phyloP scores from a whole-genome alignment of 257 asterid genomes.

The Penstemon davidsonii region DNA sequence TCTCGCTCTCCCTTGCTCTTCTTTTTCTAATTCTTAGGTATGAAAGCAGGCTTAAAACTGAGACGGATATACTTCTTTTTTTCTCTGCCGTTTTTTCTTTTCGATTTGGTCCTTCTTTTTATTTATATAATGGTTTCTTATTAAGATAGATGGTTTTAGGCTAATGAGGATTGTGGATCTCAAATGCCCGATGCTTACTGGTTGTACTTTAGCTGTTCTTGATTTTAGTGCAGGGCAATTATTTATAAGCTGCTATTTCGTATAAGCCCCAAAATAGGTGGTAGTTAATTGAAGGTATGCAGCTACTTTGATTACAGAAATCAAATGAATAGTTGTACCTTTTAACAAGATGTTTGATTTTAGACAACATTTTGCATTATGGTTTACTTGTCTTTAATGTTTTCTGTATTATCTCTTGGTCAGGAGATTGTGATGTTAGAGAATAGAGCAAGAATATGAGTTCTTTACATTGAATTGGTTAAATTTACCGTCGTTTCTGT shows the following conservation, averaged over 20 bases:
- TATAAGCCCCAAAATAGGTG: slow-evolving; percentile 45
- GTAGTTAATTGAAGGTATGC: slow-evolving; percentile 44
- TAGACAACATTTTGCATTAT: slow-evolving; percentile 16
- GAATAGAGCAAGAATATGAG: background rate
- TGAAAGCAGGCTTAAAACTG: slow-evolving; percentile 32
- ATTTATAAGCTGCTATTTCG: slow-evolving; percentile 40
- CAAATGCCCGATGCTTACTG: slow-evolving; percentile 32
- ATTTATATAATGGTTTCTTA: slow-evolving; percentile 32
- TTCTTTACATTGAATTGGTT: no score
- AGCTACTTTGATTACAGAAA: slow-evolving; percentile 33
- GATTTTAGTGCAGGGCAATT: slow-evolving; percentile 43
- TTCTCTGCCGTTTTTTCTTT: background rate
- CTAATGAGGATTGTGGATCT: slow-evolving; percentile 35
- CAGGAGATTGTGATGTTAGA: slow-evolving; percentile 8
- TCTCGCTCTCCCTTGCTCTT: slow-evolving; percentile 21
- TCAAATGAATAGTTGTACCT: slow-evolving; percentile 29
- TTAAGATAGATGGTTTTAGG: slow-evolving; percentile 42
- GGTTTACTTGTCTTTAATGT: background rate
- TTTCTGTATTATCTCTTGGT: slow-evolving; percentile 5
- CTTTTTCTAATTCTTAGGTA: slow-evolving; percentile 32
- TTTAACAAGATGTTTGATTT: slow-evolving; percentile 24
- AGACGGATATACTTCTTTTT: slow-evolving; percentile 26
- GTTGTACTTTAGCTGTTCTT: slow-evolving; percentile 36
- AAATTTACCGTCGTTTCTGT: no score
- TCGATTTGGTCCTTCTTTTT: background rate